Percentiles rank a stretch among this genome's conserved stretches.
Conservation (phyloP, 2,329 filamentous ascomycete species). For the Cercospora citrullina region DNA sequence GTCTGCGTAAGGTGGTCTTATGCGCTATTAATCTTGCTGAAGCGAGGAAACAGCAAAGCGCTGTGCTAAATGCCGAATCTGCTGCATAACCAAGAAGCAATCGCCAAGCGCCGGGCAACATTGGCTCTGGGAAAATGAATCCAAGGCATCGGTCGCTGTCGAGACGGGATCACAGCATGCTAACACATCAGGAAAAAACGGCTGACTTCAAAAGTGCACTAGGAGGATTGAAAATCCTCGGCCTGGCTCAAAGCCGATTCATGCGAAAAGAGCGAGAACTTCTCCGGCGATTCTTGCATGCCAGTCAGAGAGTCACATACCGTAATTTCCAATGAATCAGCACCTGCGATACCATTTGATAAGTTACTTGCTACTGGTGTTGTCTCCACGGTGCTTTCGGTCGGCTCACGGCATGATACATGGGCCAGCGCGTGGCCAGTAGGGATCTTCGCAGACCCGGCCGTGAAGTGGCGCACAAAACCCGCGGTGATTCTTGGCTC, state of each 20-base stretch:
- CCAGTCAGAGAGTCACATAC: not conserved
- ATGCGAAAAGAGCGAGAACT: not conserved
- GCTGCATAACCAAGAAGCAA: not conserved
- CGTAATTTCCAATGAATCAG: too few species aligned
- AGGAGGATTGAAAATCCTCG: not conserved
- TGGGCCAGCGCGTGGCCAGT: not conserved
- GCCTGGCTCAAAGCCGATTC: not conserved
- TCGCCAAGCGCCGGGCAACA: not conserved
- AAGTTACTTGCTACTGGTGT: not conserved
- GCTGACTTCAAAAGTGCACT: not conserved
- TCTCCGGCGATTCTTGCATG: not conserved
- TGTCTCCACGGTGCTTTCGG: not conserved
- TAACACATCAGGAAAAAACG: not conserved
- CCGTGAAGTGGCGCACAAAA: too few species aligned
- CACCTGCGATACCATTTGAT: too few species aligned
- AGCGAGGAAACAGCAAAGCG: too few species aligned
- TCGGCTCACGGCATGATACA: not conserved
- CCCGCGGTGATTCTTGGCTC: too few species aligned
- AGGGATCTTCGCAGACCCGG: too few species aligned
- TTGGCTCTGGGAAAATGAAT: not conserved
- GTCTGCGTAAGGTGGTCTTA: too few species aligned
- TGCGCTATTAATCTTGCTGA: too few species aligned
- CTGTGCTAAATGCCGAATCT: not conserved
- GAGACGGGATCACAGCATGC: not conserved
- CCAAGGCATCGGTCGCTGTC: not conserved